phyloP scores from a whole-genome alignment of 78 protist species.

The Dictyostelium firmibasis region DNA sequence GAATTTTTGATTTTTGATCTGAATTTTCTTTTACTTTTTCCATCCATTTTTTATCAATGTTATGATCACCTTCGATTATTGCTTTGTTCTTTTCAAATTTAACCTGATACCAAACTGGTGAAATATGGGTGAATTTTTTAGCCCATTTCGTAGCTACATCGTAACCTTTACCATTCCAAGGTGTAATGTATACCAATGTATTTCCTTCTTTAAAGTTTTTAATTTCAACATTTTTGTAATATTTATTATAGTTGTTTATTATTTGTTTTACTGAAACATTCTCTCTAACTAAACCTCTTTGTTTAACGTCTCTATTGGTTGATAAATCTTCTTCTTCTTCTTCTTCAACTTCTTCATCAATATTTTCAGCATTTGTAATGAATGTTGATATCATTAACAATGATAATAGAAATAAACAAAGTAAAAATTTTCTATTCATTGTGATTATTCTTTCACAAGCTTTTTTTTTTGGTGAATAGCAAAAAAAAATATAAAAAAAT shows the following conservation, averaged over 20 bases:
- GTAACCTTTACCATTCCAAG: slow-evolving; percentile 63
- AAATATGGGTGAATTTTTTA: slow-evolving; percentile 28
- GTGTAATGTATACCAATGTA: slow-evolving; percentile 42
- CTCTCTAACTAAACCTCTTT: slow-evolving; percentile 56
- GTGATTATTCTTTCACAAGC: background rate
- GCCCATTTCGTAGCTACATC: slow-evolving; percentile 1
- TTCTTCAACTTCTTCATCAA: background rate
- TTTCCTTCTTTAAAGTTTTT: background rate
- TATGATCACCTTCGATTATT: slow-evolving; percentile 27
- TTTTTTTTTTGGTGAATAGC: background rate
- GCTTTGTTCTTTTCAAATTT: background rate
- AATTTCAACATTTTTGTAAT: background rate
- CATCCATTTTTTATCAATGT: slow-evolving; percentile 37
- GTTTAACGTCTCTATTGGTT: slow-evolving; percentile 5
- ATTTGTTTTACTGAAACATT: slow-evolving; percentile 6
- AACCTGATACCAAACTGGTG: slow-evolving; percentile 68
- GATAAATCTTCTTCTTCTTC: background rate
- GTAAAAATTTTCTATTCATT: background rate
- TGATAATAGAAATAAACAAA: background rate
- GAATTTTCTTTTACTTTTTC: background rate
- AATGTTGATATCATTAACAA: background rate
- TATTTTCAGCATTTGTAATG: background rate
- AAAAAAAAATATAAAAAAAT: background rate
- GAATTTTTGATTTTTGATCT: background rate
- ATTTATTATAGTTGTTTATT: background rate